phyloP scores from a whole-genome alignment of 345 rosid genomes.

The Lenwebbia sp. region DNA sequence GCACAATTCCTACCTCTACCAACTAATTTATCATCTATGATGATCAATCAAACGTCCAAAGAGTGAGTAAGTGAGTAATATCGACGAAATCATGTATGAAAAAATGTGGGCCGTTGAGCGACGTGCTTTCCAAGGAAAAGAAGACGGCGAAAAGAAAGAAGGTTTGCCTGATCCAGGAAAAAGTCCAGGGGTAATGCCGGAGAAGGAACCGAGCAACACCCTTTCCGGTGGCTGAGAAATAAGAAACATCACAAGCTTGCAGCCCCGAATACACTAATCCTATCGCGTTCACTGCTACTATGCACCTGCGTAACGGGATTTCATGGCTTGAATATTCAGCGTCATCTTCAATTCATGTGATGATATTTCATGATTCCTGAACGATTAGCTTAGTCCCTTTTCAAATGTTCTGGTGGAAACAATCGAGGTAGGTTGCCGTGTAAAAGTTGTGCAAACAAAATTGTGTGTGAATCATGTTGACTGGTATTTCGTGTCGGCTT shows the following conservation, averaged over 20 bases:
- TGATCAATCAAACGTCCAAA: background rate
- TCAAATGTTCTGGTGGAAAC: too few relatives aligned
- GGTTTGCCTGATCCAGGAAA: slow-evolving; percentile 60
- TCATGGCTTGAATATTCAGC: too few relatives aligned
- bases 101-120: background rate
- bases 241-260: slow-evolving; percentile 49
- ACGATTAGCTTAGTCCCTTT: too few relatives aligned
- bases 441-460: too few relatives aligned
- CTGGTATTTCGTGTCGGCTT: too few relatives aligned
- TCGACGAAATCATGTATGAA: background rate
- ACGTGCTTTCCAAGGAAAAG: background rate
- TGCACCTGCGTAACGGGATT: slow-evolving; percentile 39
- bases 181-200: slow-evolving; percentile 52
- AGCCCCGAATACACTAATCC: slow-evolving; percentile 70
- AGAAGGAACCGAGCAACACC: slow-evolving; percentile 17
- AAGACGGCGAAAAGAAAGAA: background rate
- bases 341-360: too few relatives aligned
- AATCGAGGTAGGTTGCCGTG: too few relatives aligned
- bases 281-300: slow-evolving; percentile 59
- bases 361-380: too few relatives aligned
- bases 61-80: too few relatives aligned
- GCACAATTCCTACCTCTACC: too few relatives aligned
- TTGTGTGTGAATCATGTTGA: too few relatives aligned
- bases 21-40: background rate
- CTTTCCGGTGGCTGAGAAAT: slow-evolving; percentile 35